phyloP scores from a whole-genome alignment of 1,284 basidiomycete species.

The Cutaneotrichosporon arboriforme region DNA sequence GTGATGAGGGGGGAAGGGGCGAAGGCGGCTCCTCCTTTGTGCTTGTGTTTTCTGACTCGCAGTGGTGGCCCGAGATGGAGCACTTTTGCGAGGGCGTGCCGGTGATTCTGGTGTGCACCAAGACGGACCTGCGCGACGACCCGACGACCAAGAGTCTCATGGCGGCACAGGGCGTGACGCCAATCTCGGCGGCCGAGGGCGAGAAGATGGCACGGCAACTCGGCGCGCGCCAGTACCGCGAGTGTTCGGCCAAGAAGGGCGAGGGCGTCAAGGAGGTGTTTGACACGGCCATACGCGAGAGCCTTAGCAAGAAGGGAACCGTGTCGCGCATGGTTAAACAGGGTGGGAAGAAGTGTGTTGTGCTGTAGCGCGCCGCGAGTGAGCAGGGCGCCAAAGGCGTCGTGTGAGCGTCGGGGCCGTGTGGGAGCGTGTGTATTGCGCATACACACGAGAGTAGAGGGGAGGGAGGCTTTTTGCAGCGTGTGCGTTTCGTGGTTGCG shows the following conservation, averaged over 20 bases:
- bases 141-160: slow-evolving; percentile 86
- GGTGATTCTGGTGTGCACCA: slow-evolving; percentile 86
- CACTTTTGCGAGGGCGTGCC: slow-evolving; percentile 96
- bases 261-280: slow-evolving; percentile 90
- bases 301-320: slow-evolving; percentile 61
- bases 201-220: slow-evolving; percentile 78
- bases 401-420: too few relatives aligned
- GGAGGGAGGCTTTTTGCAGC: neutral
- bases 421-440: too few relatives aligned
- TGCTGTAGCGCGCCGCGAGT: slow-evolving; percentile 55
- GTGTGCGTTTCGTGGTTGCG: neutral
- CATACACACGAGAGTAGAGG: neutral
- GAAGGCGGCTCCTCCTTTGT: neutral
- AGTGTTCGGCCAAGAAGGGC: slow-evolving; percentile 90
- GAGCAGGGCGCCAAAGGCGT: too few relatives aligned
- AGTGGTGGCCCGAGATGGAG: slow-evolving; percentile 97
- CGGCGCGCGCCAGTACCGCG: slow-evolving; percentile 80
- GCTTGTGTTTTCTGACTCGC: slow-evolving; percentile 13
- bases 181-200: slow-evolving; percentile 76
- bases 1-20: slow-evolving; percentile 11
- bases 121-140: slow-evolving; percentile 85
- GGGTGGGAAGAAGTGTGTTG: slow-evolving; percentile 70
- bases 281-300: slow-evolving; percentile 78
- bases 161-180: slow-evolving; percentile 79
- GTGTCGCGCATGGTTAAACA: slow-evolving; percentile 57